These are phyloP conservation scores for Glebionis coronaria DNA, from an alignment of 129 eudicot genomes.

Conservation along the genomic window DNA sequence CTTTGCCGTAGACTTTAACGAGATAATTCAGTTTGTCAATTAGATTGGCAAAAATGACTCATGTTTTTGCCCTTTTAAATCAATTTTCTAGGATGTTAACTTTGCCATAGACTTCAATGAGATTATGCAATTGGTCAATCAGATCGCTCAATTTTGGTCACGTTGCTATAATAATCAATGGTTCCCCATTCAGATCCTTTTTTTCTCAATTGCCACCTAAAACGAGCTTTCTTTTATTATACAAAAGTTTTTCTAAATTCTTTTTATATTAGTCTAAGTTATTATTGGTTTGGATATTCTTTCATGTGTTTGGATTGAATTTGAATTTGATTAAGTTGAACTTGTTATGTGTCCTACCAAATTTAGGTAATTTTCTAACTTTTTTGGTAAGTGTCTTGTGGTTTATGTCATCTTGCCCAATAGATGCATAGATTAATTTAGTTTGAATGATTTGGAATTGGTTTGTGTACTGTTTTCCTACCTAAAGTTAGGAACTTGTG, in stretches of 20 bases:
- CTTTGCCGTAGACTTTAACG: no score
- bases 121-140: no score
- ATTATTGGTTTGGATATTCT: background rate
- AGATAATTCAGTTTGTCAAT: no score
- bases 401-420: constrained; percentile 21
- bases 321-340: constrained; percentile 9
- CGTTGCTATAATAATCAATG: no score
- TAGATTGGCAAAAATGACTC: no score
- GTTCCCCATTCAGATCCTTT: no score
- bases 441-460: background rate
- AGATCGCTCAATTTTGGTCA: no score
- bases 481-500: constrained; percentile 18
- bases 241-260: background rate
- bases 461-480: constrained; percentile 18
- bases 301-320: constrained; percentile 19
- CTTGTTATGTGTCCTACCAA: constrained; percentile 19
- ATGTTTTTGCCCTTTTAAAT: no score
- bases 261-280: background rate
- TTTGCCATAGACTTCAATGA: no score
- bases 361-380: constrained; percentile 17
- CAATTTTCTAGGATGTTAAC: no score
- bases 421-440: background rate
- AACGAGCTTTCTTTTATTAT: no score
- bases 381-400: constrained; percentile 22
- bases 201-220: no score